Evolutionary conservation across 352 stramenopile species (phyloP), one percentile per base, ranked within the genome.

Genomic region (Globisporangium parvum): DNA sequence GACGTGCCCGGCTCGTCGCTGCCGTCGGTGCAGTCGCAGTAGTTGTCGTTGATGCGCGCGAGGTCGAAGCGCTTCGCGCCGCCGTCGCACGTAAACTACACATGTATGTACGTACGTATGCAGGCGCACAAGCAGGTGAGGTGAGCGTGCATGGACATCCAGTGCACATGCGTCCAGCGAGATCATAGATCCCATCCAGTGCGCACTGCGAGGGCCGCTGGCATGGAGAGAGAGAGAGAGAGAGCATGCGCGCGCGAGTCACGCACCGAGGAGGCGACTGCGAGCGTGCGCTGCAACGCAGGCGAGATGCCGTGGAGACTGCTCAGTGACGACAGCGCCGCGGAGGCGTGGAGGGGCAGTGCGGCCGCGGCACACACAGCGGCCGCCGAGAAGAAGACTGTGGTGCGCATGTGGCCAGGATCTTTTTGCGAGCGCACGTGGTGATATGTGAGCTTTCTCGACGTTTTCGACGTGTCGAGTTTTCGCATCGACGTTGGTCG

Each of bases 11-110:
- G 81, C 66, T 97, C 91, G 70, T 97, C 91, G 21, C 62, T 87
- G 23, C 88, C 88, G 72, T 98, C 89, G 0, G 51, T 60, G 67
- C 92, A 98, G 75, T 98, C 93, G 68, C 93, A 98, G 65, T 97
- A 98, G 69, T 97, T 88, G 74, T 98, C 93, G 69, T 98, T 98
- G 12, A 97, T 64, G 23, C 63, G 61, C 21, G 59, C 57, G 18
- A 89, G 28, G 9, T 73, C 67, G 20, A 97, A 63, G 5, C 54
- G 69, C 51, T 81, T 75, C 11, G 53, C 48, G n/a, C 77, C 71
- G 15, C 71, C 62, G 55, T 93, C 81, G 44, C 87, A 96, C 12
- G 70, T 63, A 61, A 96, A 91, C 75, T 89, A 51, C 15, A 33
- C 20, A 12, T 33, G 28, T 6, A 66, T 5, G 23, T 20, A 57